Conservation (phyloP, 768 basidiomycete species). For the Xanthoconium stramineum region DNA sequence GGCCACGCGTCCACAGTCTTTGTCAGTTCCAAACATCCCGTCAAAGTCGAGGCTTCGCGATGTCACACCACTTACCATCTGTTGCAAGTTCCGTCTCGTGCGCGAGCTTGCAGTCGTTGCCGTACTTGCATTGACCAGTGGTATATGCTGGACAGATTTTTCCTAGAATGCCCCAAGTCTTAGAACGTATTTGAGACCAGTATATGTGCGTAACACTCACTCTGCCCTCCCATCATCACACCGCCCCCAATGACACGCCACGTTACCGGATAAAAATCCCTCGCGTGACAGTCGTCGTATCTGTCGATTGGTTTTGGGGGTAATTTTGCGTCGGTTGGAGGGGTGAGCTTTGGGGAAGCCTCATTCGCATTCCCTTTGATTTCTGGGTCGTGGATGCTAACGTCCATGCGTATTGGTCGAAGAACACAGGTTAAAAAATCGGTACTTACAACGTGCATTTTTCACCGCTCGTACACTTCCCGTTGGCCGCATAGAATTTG, state of each 20-base stretch:
- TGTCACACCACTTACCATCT: conserved; percentile 18
- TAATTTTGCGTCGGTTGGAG: conserved; percentile 10
- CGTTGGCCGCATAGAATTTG: conserved; percentile 47
- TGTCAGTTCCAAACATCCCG: neutral
- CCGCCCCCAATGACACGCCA: conserved; percentile 82
- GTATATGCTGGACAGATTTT: conserved; percentile 24
- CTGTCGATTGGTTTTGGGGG: conserved; percentile 27
- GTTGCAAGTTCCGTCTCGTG: conserved; percentile 26
- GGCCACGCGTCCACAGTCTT: neutral
- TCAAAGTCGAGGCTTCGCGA: neutral
- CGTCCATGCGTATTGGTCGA: neutral
- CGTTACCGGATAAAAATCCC: conserved; percentile 58
- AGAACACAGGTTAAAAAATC: neutral
- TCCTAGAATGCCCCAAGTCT: conserved; percentile 12
- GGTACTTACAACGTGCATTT: conserved; percentile 57
- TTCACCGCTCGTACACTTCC: conserved; percentile 50
- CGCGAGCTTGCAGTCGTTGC: conserved; percentile 28
- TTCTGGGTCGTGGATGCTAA: conserved; percentile 45
- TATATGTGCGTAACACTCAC: conserved; percentile 17
- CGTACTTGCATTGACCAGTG: conserved; percentile 25
- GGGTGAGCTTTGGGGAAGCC: neutral
- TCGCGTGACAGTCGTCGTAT: conserved; percentile 39
- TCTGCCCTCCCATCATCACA: conserved; percentile 55
- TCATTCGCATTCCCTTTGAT: neutral
- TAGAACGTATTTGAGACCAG: neutral